Conservation (phyloP, 495 filamentous ascomycete genomes). For the Talaromyces proteolyticus region DNA sequence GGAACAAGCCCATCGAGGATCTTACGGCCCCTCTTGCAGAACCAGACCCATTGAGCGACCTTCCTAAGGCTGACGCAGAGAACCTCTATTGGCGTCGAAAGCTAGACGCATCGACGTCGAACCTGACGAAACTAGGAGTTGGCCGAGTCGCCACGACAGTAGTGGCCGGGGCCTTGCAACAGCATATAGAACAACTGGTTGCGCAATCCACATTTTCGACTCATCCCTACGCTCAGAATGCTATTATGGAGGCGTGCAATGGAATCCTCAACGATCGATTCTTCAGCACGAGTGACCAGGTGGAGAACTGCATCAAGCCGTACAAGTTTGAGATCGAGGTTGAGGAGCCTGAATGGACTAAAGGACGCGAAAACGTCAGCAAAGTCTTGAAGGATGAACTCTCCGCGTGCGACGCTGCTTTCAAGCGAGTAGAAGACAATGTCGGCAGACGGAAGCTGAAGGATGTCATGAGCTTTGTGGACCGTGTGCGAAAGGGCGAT, state of each 20-base stretch:
- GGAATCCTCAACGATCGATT: conserved; percentile 89
- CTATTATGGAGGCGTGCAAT: conserved; percentile 82
- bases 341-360: conserved; percentile 79
- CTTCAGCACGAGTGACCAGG: conserved; percentile 93
- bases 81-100: conserved; percentile 90
- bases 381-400: conserved; percentile 79
- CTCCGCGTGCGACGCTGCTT: conserved; percentile 69
- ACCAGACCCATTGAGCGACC: conserved; percentile 63
- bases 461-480: conserved; percentile 88
- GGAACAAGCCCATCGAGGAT: conserved; percentile 92
- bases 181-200: conserved; percentile 75
- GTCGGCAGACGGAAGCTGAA: conserved; percentile 77
- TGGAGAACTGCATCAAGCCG: conserved; percentile 99
- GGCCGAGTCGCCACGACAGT: conserved; percentile 88
- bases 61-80: conserved; percentile 78
- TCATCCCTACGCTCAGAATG: conserved; percentile 86
- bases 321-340: conserved; percentile 98
- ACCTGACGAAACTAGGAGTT: conserved; percentile 88
- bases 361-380: conserved; percentile 72
- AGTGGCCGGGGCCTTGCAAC: conserved; percentile 80
- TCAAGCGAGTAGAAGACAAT: conserved; percentile 64
- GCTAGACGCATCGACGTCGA: conserved; percentile 85
- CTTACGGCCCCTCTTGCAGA: conserved; percentile 56
- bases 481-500: conserved; percentile 78
- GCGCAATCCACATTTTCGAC: conserved; percentile 73